Evolutionary conservation across 768 basidiomycete species (phyloP), one percentile per base, ranked within the genome.

Genomic region (Boletus coccyginus): DNA sequence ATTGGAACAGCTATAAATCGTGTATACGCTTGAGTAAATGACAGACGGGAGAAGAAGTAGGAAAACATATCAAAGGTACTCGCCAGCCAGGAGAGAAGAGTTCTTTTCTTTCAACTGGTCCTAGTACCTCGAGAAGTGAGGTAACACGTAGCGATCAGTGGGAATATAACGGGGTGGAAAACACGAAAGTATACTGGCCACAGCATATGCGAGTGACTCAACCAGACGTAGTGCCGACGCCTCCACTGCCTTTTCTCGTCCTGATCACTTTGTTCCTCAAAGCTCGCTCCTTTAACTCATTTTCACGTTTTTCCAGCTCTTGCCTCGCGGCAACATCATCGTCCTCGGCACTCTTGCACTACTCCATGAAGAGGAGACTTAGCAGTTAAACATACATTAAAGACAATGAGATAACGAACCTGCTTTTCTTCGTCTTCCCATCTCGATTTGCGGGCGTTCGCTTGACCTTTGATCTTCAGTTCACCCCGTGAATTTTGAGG

Each of bases 191-290:
- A 66, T 64, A 70, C 69, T 54, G 44, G 50, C 40, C 58, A 58
- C 52, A 40, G 40, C n/a, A 52, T 29, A 43, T 50, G 42, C 19
- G 24, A 19, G 21, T 52, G 46, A 51, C 43, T 69, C 59, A 70
- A 62, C 66, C 63, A 35, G 61, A 66, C 51, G 40, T 35, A 21
- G 36, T 21, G 9, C 60, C 58, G 2, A n/a, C 43, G n/a, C 66
- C 67, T 44, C 61, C 62, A 57, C 72, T 76, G 17, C 66, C 74
- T 67, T 87, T 90, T 61, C 89, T 77, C 32, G 86, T 88, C 66
- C 86, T 78, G 51, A 85, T 78, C 45, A 93, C 91, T 67, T 93
- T 93, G 66, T 92, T 92, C 65, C 91, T 81, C 67, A 93, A 70
- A 14, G 90, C 89, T 67, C 75, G 83, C 63, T 93, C 91, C 68